Base-by-base conservation (phyloP, 805 yeast species). In the Millerago galiae region DNA sequence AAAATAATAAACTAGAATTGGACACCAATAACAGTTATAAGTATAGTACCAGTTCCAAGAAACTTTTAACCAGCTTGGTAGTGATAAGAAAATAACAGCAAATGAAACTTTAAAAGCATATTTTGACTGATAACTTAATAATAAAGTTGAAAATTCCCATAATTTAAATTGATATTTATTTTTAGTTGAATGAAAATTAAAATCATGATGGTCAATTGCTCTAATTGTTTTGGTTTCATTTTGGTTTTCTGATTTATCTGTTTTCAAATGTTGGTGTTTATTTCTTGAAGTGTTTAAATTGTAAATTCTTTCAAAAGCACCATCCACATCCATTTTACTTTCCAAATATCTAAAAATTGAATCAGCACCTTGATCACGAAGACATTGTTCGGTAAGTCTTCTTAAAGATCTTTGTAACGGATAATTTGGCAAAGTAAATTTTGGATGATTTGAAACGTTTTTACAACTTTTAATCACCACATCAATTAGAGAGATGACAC, bases 341-440 rank as follows among this genome's bases (percentile, higher is more conserved):
- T 69, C 72, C 40, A 60, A 61, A 46, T 70, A 72, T 33, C 67
- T 62, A 15, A 65, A 60, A 8, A 69, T 66, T n/a, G 65, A 60
- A 21, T 67, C 67, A 2, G 72, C 68, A 15, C 78, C 78, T 48
- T 69, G 69, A 52, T 74, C 79, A 29, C 64, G 59, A 7, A 67
- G 54, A 46, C 72, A 70, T 36, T 65, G 72, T 27, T 51, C 55
- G 0, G 74, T 67, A n/a, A 71, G 46, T 31, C 72, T 60, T 34
- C 62, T 61, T 11, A 74, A 40, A 0, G 75, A 70, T 42, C 74
- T 56, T 4, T 48, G 35, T 7, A 66, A 44, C 2, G 77, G 72
- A 45, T 72, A 69, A 16, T 58, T 58, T 2, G 74, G 71, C 2
- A 53, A 32, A 10, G 47, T 42, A 6, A 25, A 26, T 26, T 48